Evolutionary conservation across 495 filamentous ascomycete genomes (phyloP), one percentile per base, ranked within the genome.

Genomic region (Aspergillus bertholletiae): DNA sequence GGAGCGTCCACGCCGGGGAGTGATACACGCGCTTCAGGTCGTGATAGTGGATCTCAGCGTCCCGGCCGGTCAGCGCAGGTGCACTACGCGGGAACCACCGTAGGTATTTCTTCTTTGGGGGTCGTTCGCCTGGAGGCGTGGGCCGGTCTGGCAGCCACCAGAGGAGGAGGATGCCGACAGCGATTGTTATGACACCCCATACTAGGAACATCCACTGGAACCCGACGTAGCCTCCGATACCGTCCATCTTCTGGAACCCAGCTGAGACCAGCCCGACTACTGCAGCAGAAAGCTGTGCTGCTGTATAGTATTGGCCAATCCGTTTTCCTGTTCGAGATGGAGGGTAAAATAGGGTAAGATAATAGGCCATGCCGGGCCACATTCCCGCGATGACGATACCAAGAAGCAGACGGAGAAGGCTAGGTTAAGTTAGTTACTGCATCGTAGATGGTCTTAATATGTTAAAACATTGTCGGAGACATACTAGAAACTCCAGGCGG

Each of bases 131-230:
- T 0, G 92, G 90, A 7, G 84, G 73, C 1, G 83, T 64, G 0
- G 91, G 91, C 13, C 91, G 85, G 55, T 95, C 92, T 2, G 91
- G 91, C 22, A 96, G 72, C 92, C 91, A 96, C 87, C 88, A 96
- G 3, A 96, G 79, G 35, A 96, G 74, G 24, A 68, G 62, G 55
- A 94, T 71, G 13, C 90, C 90, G 12, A 90, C 76, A 13, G 85
- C 60, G 12, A 91, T 77, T 3, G 82, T 87, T 46, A 90, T 76
- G 8, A 96, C 70, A 7, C 92, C 92, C 55, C 91, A 96, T 32
- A 96, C 70, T 21, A 96, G 80, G 66, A 96, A 96, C 92, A 96
- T 96, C 92, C 92, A 96, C 56, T 89, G 86, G 66, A 91, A 96
- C 13, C 92, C 92, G 3, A 89, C 87, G 5, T 92, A 76, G 9